Base-by-base conservation (phyloP, 192 early-diverging fungal genomes). In the Spizellomyces sp. region DNA sequence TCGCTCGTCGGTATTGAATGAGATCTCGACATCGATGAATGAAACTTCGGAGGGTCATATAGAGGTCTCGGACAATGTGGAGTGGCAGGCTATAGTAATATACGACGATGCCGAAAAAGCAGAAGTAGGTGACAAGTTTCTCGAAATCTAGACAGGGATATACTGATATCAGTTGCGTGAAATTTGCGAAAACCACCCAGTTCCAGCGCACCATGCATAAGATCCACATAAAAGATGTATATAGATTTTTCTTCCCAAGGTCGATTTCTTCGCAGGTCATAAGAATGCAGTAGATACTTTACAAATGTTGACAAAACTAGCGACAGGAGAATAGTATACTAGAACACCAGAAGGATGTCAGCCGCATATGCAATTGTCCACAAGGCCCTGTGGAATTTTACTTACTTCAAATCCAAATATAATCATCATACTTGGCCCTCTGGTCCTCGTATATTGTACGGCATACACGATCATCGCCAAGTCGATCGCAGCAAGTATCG, bases 211-310 rank as follows among this genome's bases (percentile, higher is more conserved):
- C 91, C 91, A 50, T 88, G 84, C 8, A 94, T 71, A 9, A 99
- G 80, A 58, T 99, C 97, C 6, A 96, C 67, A 75, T 95, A 96
- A 72, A 96, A 97, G 6, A 96, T 81, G 67, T 89, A 93, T 68
- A 96, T 91, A 9, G 90, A 89, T 69, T 98, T 99, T 74, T 91
- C 90, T 73, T 99, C 97, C 97, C 97, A 99, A 62, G 91, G 88
- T 19, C 70, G 42, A 78, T 87, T 76, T n/a, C 88, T 81, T 27
- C 86, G 73, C 62, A 93, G 80, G 67, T 99, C 96, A 73, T 95
- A 89, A 2, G 90, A 77, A 70, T 99, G 93, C 17, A 99, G 80
- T 6, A 90, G 79, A 74, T 97, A 97, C 76, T 96, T 98, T 48
- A 88, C 86, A 63, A 88, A 79, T 5, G 88, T 90, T 14, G 91